Conservation (phyloP, 306 rosid genomes). For the Vicia sativa region DNA sequence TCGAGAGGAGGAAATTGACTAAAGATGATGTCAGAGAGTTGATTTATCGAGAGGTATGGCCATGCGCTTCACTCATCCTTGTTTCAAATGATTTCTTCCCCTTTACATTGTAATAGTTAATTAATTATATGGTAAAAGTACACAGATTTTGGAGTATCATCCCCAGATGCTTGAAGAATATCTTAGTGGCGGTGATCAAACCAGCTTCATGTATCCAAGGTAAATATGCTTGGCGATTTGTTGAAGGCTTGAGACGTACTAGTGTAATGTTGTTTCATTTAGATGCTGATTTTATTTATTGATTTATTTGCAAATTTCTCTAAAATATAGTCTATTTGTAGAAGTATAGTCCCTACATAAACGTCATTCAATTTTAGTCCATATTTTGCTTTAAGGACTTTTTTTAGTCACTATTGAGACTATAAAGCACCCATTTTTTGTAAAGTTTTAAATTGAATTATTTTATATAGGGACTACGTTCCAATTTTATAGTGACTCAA, state of each 20-base stretch:
- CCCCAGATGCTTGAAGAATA: constrained; percentile 96
- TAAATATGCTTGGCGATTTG: constrained; percentile 40
- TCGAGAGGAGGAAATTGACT: constrained; percentile 84
- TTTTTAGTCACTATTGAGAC: background rate
- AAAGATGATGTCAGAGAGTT: constrained; percentile 96
- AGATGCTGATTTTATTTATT: background rate
- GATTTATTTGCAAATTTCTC: background rate
- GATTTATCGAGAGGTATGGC: constrained; percentile 86
- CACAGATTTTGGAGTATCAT: constrained; percentile 98
- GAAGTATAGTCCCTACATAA: background rate
- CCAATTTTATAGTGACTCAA: background rate
- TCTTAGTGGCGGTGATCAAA: constrained; percentile 91
- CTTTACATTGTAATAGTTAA: constrained; percentile 25
- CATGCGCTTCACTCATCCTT: constrained; percentile 30
- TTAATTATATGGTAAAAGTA: constrained; percentile 23
- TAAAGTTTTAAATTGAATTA: background rate
- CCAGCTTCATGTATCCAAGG: constrained; percentile 99
- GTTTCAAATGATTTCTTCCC: constrained; percentile 32
- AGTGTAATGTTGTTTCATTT: constrained; percentile 23
- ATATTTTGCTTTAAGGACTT: background rate
- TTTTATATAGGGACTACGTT: background rate
- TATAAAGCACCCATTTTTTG: background rate
- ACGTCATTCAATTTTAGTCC: background rate
- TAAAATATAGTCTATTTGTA: too few species aligned
- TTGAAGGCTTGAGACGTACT: constrained; percentile 12